phyloP scores from a whole-genome alignment of 2,329 filamentous ascomycete genomes.

The Penicillium sp. region DNA sequence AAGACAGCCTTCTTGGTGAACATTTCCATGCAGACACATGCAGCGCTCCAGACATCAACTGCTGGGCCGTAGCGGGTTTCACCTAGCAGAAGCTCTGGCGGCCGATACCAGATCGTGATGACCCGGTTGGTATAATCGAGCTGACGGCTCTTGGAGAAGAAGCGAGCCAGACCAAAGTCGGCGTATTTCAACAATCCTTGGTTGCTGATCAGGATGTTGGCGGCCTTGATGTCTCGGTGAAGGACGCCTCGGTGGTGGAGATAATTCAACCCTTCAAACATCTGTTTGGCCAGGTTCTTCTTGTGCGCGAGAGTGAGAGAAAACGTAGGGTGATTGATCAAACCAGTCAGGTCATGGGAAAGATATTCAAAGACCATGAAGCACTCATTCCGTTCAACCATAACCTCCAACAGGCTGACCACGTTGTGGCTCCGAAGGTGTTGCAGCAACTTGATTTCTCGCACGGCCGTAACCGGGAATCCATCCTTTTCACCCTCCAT shows the following conservation, averaged over 20 bases:
- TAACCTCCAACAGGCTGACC: constrained; percentile 86
- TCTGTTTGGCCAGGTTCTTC: constrained; percentile 86
- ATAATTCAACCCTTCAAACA: constrained; percentile 92
- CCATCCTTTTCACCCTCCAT: constrained; percentile 99
- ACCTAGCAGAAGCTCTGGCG: constrained; percentile 82
- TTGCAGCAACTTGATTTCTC: constrained; percentile 96
- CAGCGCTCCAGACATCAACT: constrained; percentile 94
- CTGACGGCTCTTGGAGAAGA: constrained; percentile 87
- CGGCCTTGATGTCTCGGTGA: constrained; percentile 96
- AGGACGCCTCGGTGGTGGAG: constrained; percentile 89
- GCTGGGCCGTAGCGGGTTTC: constrained; percentile 87
- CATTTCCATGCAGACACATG: constrained; percentile 93
- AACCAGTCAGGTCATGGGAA: constrained; percentile 88
- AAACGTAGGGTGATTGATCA: constrained; percentile 92
- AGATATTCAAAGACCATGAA: constrained; percentile 99
- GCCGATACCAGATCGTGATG: constrained; percentile 97
- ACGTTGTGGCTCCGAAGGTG: constrained; percentile 86
- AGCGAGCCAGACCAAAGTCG: constrained; percentile 92
- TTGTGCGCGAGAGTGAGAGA: constrained; percentile 78
- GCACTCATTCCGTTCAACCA: constrained; percentile 98
- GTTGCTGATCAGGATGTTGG: constrained; percentile 91
- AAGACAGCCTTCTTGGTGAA: constrained; percentile 93
- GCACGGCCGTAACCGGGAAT: constrained; percentile 92
- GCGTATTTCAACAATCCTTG: constrained; percentile 85
- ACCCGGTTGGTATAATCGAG: constrained; percentile 97